Conservation (phyloP, 176 grass and related monocot species). For the Cenchrus americanus region DNA sequence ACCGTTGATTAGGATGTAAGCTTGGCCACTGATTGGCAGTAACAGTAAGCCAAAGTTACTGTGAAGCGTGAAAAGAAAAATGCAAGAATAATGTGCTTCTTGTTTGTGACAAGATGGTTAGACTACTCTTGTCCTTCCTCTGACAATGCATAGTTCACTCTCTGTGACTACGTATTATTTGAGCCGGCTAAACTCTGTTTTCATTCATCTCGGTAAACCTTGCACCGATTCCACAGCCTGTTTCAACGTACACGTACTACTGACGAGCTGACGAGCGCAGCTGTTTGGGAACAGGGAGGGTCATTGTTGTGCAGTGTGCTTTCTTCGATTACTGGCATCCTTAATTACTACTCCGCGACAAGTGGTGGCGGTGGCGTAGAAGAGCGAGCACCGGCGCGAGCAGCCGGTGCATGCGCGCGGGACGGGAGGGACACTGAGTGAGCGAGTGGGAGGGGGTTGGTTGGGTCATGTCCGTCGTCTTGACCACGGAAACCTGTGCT, state of each 20-base stretch:
- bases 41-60: neutral
- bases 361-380: neutral
- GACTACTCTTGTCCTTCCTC: neutral
- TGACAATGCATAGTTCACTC: neutral
- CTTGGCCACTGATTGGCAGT: neutral
- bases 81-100: neutral
- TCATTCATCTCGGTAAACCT: neutral
- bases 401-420: conserved; percentile 2
- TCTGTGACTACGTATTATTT: neutral
- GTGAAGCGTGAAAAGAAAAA: neutral
- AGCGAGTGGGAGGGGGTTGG: neutral
- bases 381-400: conserved; percentile 10
- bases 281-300: neutral
- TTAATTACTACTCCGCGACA: neutral
- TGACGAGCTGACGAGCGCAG: too few species aligned
- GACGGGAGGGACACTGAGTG: neutral
- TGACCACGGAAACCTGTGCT: conserved; percentile 18
- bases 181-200: neutral
- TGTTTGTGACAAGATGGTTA: neutral
- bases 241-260: neutral
- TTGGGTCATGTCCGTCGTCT: conserved; percentile 28
- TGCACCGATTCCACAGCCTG: neutral
- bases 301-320: neutral
- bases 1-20: conserved; percentile 17
- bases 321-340: neutral